Base-by-base conservation (phyloP, 176 grass and related monocot species). In the Thinopyrum elongatum region DNA sequence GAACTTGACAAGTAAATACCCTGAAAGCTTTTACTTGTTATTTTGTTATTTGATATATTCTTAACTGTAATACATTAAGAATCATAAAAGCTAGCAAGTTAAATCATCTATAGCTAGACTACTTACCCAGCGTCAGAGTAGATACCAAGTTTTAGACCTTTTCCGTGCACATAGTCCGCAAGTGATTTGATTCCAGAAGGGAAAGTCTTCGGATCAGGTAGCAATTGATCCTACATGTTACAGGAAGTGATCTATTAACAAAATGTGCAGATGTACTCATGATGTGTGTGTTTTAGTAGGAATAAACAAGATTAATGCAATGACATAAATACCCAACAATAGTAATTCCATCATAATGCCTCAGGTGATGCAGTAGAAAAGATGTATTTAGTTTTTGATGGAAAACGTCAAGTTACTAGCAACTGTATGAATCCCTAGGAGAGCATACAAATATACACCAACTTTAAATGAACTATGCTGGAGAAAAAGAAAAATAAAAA, bases 111-210 rank as follows among this genome's bases (percentile, higher is more conserved):
- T 66, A 74, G 10, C 28, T 36, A 27, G n/a, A 61, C 13, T 65
- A 60, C 85, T 91, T 92, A 98, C 93, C 96, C 93, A 69, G 96
- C 96, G 82, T 98, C 96, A 66, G 96, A 98, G 36, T 98, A 98
- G 31, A 98, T 95, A 65, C 96, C 96, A 90, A 98, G 93, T 85
- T 91, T 92, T 58, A 98, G 85, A 83, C 93, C 88, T 87, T 94
- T 98, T 75, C 82, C 80, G 69, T 95, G 96, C 82, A 98, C 86
- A 92, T 95, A 98, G 65, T 98, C 92, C 47, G 96, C 86, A 87
- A 98, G 82, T 72, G 81, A 91, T 87, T 98, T 95, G 77, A 98
- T 94, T 42, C 96, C 93, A 66, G 93, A 95, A 84, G 96, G 90
- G 82, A 98, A 98, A 80, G 87, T 92, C 31, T 98, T 91, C 8